Evolutionary conservation across 108 stramenopile genomes (phyloP).

Genomic region (Nannochloropsis gaditana): DNA sequence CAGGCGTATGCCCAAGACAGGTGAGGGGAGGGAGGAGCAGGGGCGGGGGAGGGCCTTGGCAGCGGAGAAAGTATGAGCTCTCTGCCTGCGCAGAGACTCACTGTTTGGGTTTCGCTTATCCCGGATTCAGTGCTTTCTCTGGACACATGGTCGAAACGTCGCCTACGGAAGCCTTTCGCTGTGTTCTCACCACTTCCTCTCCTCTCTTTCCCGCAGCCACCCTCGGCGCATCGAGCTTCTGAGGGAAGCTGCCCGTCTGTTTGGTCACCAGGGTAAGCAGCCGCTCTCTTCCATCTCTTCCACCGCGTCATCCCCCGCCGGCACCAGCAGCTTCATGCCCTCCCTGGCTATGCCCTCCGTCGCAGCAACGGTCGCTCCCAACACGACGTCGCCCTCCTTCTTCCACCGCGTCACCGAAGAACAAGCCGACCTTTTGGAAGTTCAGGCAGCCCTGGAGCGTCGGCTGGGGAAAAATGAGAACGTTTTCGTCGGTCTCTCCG

Average conservation of each 20-base stretch:
- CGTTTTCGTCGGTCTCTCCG: constrained; percentile 46
- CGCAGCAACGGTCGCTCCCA: neutral
- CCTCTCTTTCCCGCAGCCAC: neutral
- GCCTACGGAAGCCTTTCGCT: no score
- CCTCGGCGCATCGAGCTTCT: neutral
- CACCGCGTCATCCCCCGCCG: neutral
- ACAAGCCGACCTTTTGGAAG: constrained; percentile 47
- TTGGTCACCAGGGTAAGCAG: neutral
- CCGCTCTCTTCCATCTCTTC: neutral
- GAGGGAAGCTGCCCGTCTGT: constrained; percentile 11
- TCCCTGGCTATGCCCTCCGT: neutral
- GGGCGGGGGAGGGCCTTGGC: neutral
- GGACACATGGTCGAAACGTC: no score
- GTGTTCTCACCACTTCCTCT: neutral
- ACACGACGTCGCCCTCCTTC: neutral
- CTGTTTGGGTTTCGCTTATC: no score
- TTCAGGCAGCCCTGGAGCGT: constrained; percentile 36
- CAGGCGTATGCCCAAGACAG: constrained; percentile 40
- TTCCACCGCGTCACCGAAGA: constrained; percentile 47
- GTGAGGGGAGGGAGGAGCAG: neutral
- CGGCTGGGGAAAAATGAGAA: constrained; percentile 21
- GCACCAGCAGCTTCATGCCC: neutral
- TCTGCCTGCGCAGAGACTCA: no score
- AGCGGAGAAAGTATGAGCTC: neutral
- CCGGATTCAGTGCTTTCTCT: no score